These are phyloP conservation scores for Echinosophora koreensis DNA, from an alignment of 306 rosid species.

Conservation along the genomic window DNA sequence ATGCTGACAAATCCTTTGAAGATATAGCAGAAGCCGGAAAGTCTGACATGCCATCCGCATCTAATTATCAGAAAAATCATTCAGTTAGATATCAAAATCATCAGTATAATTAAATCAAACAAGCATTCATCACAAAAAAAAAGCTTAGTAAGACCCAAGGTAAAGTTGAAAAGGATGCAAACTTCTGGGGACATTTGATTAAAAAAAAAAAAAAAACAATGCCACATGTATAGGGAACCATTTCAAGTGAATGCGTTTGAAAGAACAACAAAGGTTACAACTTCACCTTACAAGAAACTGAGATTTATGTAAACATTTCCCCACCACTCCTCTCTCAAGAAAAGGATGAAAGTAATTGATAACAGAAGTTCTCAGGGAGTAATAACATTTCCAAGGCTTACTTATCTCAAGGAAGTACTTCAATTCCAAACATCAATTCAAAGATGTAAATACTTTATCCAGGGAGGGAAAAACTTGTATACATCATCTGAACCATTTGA, in stretches of 20 bases:
- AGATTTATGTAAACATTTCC: neutral
- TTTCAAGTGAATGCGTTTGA: neutral
- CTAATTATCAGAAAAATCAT: conserved; percentile 38
- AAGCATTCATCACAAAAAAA: neutral
- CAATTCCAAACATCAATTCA: conserved; percentile 12
- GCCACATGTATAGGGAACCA: neutral
- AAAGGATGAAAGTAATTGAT: neutral
- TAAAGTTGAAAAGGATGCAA: neutral
- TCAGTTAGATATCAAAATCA: conserved; percentile 42
- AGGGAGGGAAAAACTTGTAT: neutral
- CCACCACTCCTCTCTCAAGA: neutral
- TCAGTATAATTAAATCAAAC: conserved; percentile 5
- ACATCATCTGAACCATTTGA: neutral
- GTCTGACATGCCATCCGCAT: conserved; percentile 64
- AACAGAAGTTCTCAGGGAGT: neutral
- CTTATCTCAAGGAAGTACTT: conserved; percentile 2
- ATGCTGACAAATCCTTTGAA: conserved; percentile 55
- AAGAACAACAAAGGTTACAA: neutral
- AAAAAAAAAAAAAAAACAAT: neutral
- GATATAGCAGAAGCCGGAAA: conserved; percentile 53
- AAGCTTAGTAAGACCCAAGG: neutral
- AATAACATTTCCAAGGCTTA: neutral
- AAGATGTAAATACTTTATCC: neutral
- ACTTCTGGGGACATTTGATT: neutral
- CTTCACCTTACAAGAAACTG: neutral